Base-by-base conservation (phyloP, 2,329 filamentous ascomycete genomes). In the Xylariaceae sp. region DNA sequence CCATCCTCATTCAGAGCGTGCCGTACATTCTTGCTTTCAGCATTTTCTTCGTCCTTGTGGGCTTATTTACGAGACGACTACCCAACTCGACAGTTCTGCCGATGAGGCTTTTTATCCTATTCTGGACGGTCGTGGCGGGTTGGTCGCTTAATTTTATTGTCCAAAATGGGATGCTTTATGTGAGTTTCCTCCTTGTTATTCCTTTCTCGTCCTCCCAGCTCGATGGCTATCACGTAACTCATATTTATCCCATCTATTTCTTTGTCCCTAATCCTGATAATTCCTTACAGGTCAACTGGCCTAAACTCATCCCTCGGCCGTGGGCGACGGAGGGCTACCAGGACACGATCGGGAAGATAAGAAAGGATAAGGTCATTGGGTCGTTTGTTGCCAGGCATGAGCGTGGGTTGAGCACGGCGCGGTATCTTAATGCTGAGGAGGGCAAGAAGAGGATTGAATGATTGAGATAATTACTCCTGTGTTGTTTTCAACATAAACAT, bases 361-460 rank as follows among this genome's bases (percentile, higher is more conserved):
- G 84, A 54, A 90, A 93, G 62, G 88, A 95, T 62, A 80, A 83
- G 48, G 66, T 98, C 16, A 77, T 97, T 38, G 93, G 93, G 3
- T 71, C 79, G 12, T 79, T 95, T 50, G 77, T 94, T 19, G 74
- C 78, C 22, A 72, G 74, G 38, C 90, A 95, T 62, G 88, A 95
- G 67, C 77, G 91, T 14, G 89, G 90, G 3, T 79, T 88, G 51
- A 95, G 89, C 69, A 88, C 87, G 54, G 85, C 86, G 35, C 77
- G 88, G 50, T 84, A 94, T 57, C 78, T 88, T 23, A 93, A 86
- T 57, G 81, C 94, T 44, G 93, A 98, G 67, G 93, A 98, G 69
- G 93, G 93, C 42, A 98, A 98, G 79, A 98, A 96, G 79, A 88
- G 93, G 65, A 94, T 95, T 62, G 93, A 98, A 65, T 91, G n/a